A percentile compares a stretch with the other conserved stretches of the same genome.
Evolutionary conservation across 2,329 filamentous ascomycete species (phyloP).

Genomic region (Lachnellula occidentalis): DNA sequence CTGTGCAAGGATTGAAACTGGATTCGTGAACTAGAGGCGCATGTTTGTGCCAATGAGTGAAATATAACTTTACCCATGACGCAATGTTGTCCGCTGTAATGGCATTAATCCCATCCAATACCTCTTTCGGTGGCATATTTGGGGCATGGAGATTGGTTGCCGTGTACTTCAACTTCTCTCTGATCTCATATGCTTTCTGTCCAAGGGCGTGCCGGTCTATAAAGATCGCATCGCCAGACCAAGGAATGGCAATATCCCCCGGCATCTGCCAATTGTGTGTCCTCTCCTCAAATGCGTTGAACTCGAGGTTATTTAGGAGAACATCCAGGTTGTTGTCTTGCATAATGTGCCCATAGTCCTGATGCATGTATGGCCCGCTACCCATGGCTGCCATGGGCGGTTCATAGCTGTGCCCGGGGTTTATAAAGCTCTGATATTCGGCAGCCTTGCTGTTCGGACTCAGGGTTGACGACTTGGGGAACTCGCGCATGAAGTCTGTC

Average conservation of each 20-base stretch:
- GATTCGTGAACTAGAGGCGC: conserved; percentile 29
- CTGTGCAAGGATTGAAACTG: conserved; percentile 26
- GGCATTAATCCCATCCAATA: conserved; percentile 25
- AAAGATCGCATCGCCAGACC: conserved; percentile 18
- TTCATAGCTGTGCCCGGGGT: conserved; percentile 5
- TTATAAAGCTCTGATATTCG: conserved; percentile 8
- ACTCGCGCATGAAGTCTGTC: conserved; percentile 27
- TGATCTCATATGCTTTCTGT: conserved; percentile 25
- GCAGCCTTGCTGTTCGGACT: conserved; percentile 15
- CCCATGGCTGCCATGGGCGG: conserved; percentile 1
- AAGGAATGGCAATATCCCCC: conserved; percentile 19
- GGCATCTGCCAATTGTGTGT: conserved; percentile 24
- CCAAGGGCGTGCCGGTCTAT: conserved; percentile 22
- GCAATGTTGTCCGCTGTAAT: conserved; percentile 25
- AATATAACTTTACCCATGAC: conserved; percentile 27
- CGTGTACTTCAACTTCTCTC: conserved; percentile 26
- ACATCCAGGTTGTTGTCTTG: conserved; percentile 19
- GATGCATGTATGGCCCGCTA: conserved; percentile 2
- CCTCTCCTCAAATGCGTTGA: conserved; percentile 23
- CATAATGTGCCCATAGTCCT: conserved; percentile 15
- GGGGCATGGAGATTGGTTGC: conserved; percentile 17
- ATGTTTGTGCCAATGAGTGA: conserved; percentile 31
- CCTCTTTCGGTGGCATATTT: conserved; percentile 18
- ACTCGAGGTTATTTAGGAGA: conserved; percentile 25
- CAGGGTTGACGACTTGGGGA: conserved; percentile 23